Conservation (phyloP, 306 rosid genomes). For the Vachellia collinsii region DNA sequence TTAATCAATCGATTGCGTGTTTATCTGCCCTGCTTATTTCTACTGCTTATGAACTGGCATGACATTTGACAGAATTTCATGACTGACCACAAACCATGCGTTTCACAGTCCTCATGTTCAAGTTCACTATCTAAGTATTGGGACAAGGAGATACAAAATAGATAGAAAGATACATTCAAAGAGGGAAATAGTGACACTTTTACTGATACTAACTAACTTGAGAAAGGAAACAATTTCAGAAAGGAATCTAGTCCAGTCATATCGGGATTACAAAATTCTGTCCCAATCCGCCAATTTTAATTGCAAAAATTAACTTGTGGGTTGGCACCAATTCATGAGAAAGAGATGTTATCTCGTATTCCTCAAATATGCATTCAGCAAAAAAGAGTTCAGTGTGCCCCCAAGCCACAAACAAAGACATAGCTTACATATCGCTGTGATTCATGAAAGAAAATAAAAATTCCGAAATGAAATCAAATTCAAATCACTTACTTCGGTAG, state of each 20-base stretch:
- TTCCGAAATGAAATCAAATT: background rate
- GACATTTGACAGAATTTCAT: slow-evolving; percentile 28
- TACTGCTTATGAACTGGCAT: background rate
- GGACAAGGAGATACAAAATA: slow-evolving; percentile 19
- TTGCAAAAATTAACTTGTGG: background rate
- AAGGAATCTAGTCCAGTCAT: background rate
- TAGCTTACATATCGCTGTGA: background rate
- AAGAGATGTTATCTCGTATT: background rate
- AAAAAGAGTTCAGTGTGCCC: background rate
- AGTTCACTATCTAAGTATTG: slow-evolving; percentile 15
- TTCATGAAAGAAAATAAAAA: background rate
- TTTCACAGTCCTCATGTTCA: slow-evolving; percentile 5
- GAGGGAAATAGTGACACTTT: slow-evolving; percentile 14
- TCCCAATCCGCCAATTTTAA: slow-evolving; percentile 10
- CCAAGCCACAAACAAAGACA: background rate
- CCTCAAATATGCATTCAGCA: background rate
- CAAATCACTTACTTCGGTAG: slow-evolving; percentile 68
- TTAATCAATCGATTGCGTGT: slow-evolving; percentile 24
- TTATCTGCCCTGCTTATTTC: slow-evolving; percentile 14
- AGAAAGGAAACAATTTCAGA: background rate
- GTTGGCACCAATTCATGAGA: background rate
- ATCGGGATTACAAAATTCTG: slow-evolving; percentile 5
- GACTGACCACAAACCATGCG: background rate
- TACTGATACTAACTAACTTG: slow-evolving; percentile 1
- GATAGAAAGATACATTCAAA: slow-evolving; percentile 17